phyloP scores from a whole-genome alignment of 2,329 filamentous ascomycete species.

The Colletotrichum sp. region DNA sequence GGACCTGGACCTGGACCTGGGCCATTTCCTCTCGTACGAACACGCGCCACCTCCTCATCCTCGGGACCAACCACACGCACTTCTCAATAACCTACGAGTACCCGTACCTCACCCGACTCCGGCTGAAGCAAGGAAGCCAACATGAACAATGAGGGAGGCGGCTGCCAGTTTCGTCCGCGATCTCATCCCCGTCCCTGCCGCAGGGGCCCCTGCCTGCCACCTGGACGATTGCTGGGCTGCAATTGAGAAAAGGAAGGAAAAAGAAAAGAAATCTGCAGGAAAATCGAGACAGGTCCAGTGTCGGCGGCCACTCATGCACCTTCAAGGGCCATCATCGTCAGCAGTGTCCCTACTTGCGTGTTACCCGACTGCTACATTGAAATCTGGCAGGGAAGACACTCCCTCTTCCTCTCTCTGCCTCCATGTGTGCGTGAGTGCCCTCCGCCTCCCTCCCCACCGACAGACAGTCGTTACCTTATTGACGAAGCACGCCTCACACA shows the following conservation, averaged over 20 bases:
- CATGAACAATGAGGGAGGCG: not conserved
- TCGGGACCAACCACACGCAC: not conserved
- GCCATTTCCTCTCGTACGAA: not conserved
- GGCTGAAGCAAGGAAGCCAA: not conserved
- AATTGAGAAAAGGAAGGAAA: not conserved
- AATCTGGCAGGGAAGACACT: not conserved
- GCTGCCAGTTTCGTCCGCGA: not conserved
- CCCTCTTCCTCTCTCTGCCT: not conserved
- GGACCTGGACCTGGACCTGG: not conserved
- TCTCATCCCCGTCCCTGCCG: not conserved
- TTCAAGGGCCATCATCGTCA: not conserved
- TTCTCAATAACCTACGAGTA: not conserved
- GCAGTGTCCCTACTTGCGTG: not conserved
- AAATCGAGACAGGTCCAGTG: not conserved
- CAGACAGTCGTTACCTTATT: not conserved
- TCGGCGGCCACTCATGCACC: not conserved
- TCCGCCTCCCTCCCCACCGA: not conserved
- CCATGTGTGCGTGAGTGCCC: not conserved
- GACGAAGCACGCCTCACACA: not conserved
- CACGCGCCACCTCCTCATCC: not conserved
- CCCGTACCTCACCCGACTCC: not conserved
- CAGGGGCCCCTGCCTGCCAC: not conserved
- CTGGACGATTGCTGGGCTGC: not conserved
- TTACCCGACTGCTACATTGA: not conserved
- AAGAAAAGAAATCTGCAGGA: conserved; percentile 1